Conservation (phyloP, 75 land plant genomes). For the Chamaecyparis obtusa region DNA sequence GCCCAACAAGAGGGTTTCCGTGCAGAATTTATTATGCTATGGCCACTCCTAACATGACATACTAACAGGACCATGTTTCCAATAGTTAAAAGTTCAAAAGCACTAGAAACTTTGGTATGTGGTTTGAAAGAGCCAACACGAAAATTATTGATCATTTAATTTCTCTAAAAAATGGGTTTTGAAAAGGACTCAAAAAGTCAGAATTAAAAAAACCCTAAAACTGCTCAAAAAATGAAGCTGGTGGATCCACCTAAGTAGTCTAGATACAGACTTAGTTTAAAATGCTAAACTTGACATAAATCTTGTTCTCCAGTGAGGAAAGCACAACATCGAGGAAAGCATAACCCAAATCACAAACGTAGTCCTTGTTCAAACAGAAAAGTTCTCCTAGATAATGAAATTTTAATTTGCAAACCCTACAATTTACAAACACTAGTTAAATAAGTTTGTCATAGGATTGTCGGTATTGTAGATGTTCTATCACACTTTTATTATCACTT, state of each 20-base stretch:
- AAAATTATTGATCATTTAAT: too few species aligned
- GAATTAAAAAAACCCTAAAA: not conserved
- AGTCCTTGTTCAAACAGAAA: not conserved
- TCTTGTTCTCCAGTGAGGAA: not conserved
- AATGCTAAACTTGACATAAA: not conserved
- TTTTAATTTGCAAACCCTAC: not conserved
- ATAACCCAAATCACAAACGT: not conserved
- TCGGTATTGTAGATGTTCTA: not conserved
- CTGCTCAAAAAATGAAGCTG: not conserved
- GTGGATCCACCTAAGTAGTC: not conserved
- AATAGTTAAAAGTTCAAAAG: not conserved
- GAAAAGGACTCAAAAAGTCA: too few species aligned
- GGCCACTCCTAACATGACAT: not conserved
- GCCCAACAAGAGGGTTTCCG: too few species aligned
- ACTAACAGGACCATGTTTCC: not conserved
- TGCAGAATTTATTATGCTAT: not conserved
- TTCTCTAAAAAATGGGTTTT: too few species aligned
- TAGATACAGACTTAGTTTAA: not conserved
- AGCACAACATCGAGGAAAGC: not conserved
- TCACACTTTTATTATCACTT: slow-evolving; percentile 51
- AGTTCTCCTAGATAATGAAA: not conserved
- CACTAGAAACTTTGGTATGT: not conserved
- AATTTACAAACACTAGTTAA: not conserved
- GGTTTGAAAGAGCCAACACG: not conserved
- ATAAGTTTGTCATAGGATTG: not conserved